Evolutionary conservation across 2,329 filamentous ascomycete species (phyloP).

Genomic region (Aulographum hederae): DNA sequence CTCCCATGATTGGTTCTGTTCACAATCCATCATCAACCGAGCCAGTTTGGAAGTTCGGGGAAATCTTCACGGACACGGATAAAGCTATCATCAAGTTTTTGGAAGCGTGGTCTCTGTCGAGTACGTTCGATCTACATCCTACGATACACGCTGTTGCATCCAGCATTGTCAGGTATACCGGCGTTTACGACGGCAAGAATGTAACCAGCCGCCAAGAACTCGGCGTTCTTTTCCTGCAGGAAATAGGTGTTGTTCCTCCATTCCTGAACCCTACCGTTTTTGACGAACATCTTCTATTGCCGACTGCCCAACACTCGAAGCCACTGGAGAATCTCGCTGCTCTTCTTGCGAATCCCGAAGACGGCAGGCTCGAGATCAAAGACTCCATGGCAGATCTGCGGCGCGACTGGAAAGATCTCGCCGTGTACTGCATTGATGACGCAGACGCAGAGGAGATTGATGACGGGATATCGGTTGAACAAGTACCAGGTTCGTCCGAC

Average conservation of each 20-base stretch:
- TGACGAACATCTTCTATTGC: slow-evolving; percentile 33
- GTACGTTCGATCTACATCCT: slow-evolving; percentile 28
- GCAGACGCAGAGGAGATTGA: slow-evolving; percentile 52
- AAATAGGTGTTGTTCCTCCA: slow-evolving; percentile 51
- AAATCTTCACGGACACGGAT: slow-evolving; percentile 35
- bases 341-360: slow-evolving; percentile 18
- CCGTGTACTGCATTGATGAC: slow-evolving; percentile 57
- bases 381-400: slow-evolving; percentile 40
- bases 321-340: slow-evolving; percentile 23
- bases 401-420: slow-evolving; percentile 38
- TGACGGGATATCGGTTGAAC: slow-evolving; percentile 58
- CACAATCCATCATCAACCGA: neutral
- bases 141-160: neutral
- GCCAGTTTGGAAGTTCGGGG: slow-evolving; percentile 27
- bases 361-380: slow-evolving; percentile 11
- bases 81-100: slow-evolving; percentile 46
- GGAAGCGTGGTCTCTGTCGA: slow-evolving; percentile 45
- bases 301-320: slow-evolving; percentile 24
- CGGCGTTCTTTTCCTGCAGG: slow-evolving; percentile 62
- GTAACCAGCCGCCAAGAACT: too few relatives aligned
- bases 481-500: slow-evolving; percentile 25
- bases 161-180: too few relatives aligned
- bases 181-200: too few relatives aligned
- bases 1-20: neutral
- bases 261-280: slow-evolving; percentile 53